Evolutionary conservation across 371 early-diverging fungal genomes (phyloP).

Genomic region (Actinomortierella wolfii): DNA sequence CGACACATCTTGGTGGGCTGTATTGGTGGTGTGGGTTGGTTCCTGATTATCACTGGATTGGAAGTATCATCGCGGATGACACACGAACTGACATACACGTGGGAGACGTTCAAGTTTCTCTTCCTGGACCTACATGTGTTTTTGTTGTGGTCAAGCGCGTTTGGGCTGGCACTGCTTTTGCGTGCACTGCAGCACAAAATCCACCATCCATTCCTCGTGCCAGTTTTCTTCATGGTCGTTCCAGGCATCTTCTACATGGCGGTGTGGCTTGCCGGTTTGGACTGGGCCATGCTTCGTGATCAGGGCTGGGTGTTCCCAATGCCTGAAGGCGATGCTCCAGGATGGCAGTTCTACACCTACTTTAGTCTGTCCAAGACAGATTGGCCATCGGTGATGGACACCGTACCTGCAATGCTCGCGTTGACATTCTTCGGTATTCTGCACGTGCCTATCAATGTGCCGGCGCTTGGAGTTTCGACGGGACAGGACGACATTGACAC

Average conservation of each 20-base stretch:
- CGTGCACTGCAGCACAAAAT: constrained; percentile 55
- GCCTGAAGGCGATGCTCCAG: constrained; percentile 74
- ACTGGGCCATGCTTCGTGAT: constrained; percentile 69
- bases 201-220: constrained; percentile 80
- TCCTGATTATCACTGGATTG: constrained; percentile 88
- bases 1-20: constrained; percentile 95
- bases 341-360: constrained; percentile 87
- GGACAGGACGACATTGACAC: constrained; percentile 84
- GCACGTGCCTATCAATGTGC: constrained; percentile 95
- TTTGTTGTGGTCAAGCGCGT: constrained; percentile 78
- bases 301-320: constrained; percentile 88
- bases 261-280: constrained; percentile 61
- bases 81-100: constrained; percentile 53
- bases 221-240: constrained; percentile 80
- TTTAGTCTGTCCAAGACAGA: constrained; percentile 65
- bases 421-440: constrained; percentile 92
- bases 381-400: constrained; percentile 78
- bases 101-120: constrained; percentile 60
- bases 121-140: constrained; percentile 63
- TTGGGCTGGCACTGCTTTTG: constrained; percentile 76
- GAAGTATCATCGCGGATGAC: constrained; percentile 83
- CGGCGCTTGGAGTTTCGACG: constrained; percentile 91
- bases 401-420: constrained; percentile 91
- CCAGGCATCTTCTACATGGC: constrained; percentile 80
- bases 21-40: constrained; percentile 96